Evolutionary conservation across 225 moss, liverwort and hornwort species (phyloP), one percentile per base, ranked within the genome.

Genomic region (Climacium dendroides): DNA sequence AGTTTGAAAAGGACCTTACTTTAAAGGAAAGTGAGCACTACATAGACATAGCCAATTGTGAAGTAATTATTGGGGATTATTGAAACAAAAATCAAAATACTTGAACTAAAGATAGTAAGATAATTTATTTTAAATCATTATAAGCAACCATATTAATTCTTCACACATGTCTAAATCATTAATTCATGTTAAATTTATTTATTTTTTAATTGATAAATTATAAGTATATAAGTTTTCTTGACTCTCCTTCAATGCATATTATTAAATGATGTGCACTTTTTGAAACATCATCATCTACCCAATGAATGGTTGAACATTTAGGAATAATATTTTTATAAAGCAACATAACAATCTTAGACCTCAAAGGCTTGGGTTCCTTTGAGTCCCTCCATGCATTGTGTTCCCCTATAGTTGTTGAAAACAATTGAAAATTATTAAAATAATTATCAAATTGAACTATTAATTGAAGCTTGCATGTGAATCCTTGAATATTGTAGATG

Each of bases 321-420:
- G n/a, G 6, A 62, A n/a, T 20, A 20, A n/a, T 20, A 10, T 2
- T 66, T n/a, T n/a, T 11, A 20, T 11, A 65, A 10, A 35, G 1
- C 6, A 35, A 65, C 1, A 4, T 65, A 20, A 10, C 0, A n/a
- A 1, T 20, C 13, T 67, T 67, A 4, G 2, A 67, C 67, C 12
- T 37, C 37, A 39, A 69, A 8, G 24, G 8, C 8, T 39, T 39
- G 14, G 5, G 3, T 39, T 39, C 14, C 5, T 39, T 37, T 22
- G 0, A 22, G 7, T 66, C n/a, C 66, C 13, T 37, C 3, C 1
- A 39, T 69, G 15, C 25, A 41, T 70, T 70, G 25, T 0, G 0
- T 41, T 41, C 3, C 5, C 25, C 15, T 41, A 8, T 8, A 3
- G 15, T 70, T 41, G 25, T 41, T 70, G 19, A 41, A 39, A 23